Conservation (phyloP, 495 filamentous ascomycete species). For the Clavariopsis aquatica region DNA sequence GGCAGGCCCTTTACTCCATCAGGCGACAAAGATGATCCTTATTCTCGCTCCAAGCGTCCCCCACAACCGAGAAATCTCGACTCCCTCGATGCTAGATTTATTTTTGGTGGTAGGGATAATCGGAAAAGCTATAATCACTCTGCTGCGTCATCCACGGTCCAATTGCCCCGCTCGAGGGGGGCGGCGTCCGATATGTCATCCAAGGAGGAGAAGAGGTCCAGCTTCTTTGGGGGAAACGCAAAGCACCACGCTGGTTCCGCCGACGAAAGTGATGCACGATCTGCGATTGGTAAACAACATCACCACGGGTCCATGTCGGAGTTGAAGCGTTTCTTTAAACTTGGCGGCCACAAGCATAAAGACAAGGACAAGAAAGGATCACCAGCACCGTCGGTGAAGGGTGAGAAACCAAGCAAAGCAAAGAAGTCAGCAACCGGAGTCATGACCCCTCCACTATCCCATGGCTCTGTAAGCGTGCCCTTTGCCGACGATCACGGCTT, state of each 20-base stretch:
- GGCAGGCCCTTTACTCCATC: constrained; percentile 70
- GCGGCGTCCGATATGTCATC: constrained; percentile 1
- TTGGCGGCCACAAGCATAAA: constrained; percentile 57
- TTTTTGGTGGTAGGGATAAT: constrained; percentile 67
- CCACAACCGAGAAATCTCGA: constrained; percentile 68
- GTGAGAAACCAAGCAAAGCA: constrained; percentile 42
- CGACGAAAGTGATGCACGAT: constrained; percentile 27
- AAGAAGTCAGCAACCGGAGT: constrained; percentile 45
- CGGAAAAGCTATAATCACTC: constrained; percentile 48
- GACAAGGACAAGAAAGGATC: constrained; percentile 63
- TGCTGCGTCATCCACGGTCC: constrained; percentile 46
- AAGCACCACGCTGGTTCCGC: constrained; percentile 49
- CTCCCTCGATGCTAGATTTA: constrained; percentile 78
- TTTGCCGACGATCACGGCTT: constrained; percentile 95
- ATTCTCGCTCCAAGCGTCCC: constrained; percentile 77
- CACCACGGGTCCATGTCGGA: constrained; percentile 89
- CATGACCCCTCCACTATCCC: constrained; percentile 58
- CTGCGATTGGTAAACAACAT: constrained; percentile 56
- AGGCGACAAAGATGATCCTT: constrained; percentile 84
- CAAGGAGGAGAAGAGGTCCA: constrained; percentile 52
- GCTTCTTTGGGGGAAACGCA: constrained; percentile 44
- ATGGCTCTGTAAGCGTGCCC: constrained; percentile 67
- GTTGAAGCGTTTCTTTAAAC: constrained; percentile 87
- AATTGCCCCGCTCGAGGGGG: constrained; percentile 44
- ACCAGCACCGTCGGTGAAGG: constrained; percentile 51